Evolutionary conservation across 495 filamentous ascomycete genomes (phyloP).

Genomic region (Daldinia bambusicola): DNA sequence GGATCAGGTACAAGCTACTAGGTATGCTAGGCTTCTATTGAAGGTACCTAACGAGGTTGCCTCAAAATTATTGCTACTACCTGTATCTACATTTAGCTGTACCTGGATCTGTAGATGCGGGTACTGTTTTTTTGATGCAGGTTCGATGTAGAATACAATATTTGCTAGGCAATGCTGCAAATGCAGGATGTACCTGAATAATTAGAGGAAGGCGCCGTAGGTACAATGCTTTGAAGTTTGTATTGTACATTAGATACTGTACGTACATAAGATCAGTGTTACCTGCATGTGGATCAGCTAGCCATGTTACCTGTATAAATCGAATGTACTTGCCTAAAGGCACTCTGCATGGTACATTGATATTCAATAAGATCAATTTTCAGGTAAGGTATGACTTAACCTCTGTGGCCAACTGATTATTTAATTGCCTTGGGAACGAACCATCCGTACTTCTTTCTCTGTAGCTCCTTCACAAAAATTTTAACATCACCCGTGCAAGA

Average conservation of each 20-base stretch:
- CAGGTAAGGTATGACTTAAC: slow-evolving; percentile 30
- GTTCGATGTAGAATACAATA: background rate
- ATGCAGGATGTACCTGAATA: background rate
- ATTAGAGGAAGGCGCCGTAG: background rate
- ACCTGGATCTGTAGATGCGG: background rate
- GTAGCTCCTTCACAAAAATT: slow-evolving; percentile 4
- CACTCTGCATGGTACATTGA: background rate
- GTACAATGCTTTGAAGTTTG: background rate
- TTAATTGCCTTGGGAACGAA: slow-evolving; percentile 26
- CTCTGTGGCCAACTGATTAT: slow-evolving; percentile 20
- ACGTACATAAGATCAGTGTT: background rate
- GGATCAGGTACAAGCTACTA: background rate
- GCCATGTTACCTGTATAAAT: slow-evolving; percentile 1
- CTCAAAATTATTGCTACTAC: background rate
- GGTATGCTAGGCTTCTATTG: background rate
- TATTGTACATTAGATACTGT: no score
- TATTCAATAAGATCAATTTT: slow-evolving; percentile 18
- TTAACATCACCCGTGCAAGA: slow-evolving; percentile 23
- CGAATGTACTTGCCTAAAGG: background rate
- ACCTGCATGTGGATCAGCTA: slow-evolving; percentile 6
- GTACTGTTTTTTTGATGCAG: background rate
- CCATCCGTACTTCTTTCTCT: slow-evolving; percentile 5
- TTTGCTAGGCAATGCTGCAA: background rate
- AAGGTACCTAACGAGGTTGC: background rate
- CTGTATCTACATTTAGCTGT: background rate